Evolutionary conservation across 129 eudicot species (phyloP), one percentile per base, ranked within the genome.

Genomic region (Silybum marianum): DNA sequence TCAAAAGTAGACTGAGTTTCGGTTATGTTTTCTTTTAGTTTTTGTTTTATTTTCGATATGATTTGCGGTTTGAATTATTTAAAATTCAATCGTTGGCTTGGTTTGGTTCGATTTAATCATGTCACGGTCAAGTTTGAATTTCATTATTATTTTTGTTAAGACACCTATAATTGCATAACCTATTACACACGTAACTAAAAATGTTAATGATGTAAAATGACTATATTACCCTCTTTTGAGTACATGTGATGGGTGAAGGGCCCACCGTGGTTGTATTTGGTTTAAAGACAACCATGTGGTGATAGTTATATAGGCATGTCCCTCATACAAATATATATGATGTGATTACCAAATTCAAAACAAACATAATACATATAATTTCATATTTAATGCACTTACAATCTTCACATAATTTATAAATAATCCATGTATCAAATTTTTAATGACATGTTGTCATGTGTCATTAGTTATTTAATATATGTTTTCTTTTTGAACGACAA

Each of bases 211-310:
- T 58, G 66, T 58, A 1, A n/a, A 58, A 58, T 58, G 66, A 58
- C 66, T 1, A n/a, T 58, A 18, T 18, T 58, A 58, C 23, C 74
- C 21, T 77, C 23, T 68, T 58, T 6, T 46, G 22, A 69, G 76
- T 69, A 26, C 82, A 78, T 79, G 65, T 22, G 66, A 58, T 58
- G 66, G 22, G 74, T 63, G 65, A 63, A 14, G 72, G 81, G 78
- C 78, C 86, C 82, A 77, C 25, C 65, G 38, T 58, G 38, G 26
- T 71, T 51, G 81, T 54, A 76, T 70, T 82, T 51, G 85, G 81
- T 70, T 23, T 83, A 71, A 83, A 83, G 78, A 83, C 73, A 54
- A 82, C 68, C 86, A 83, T 77, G 86, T 83, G 86, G 77, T 54
- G 54, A 72, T 76, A 76, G 77, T 82, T 76, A 76, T 54, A 76